A percentile compares a stretch with the other conserved stretches of the same genome.
Evolutionary conservation across 768 basidiomycete genomes (phyloP).

Genomic region (Phylloporus rhodoxanthus): DNA sequence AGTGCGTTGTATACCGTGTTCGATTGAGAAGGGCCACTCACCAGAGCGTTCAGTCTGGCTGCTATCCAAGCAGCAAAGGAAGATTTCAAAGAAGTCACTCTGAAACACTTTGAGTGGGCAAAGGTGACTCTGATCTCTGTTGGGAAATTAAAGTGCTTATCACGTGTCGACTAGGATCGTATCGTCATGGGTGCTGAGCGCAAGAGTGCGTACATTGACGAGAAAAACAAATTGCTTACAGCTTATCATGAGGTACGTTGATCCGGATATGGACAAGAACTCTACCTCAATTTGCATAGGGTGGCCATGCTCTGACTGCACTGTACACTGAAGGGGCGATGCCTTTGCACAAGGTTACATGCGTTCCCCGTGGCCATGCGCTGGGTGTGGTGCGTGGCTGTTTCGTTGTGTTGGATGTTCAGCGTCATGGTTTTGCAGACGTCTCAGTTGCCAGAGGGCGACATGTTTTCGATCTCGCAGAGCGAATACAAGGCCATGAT

Average conservation of each 20-base stretch:
- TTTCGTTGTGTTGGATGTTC: neutral
- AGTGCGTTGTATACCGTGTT: constrained; percentile 45
- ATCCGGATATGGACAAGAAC: neutral
- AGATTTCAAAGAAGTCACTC: constrained; percentile 58
- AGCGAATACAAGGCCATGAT: constrained; percentile 77
- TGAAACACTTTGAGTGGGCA: constrained; percentile 96
- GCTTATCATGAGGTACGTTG: constrained; percentile 87
- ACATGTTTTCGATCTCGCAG: constrained; percentile 63
- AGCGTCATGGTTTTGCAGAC: constrained; percentile 43
- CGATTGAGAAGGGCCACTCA: neutral
- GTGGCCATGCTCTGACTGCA: constrained; percentile 91
- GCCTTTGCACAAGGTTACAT: constrained; percentile 97
- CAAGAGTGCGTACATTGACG: constrained; percentile 82
- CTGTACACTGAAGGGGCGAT: constrained; percentile 92
- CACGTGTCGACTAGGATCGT: constrained; percentile 54
- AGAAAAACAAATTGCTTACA: constrained; percentile 80
- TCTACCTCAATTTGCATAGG: constrained; percentile 37
- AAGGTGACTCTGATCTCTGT: constrained; percentile 47
- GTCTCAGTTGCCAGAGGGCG: constrained; percentile 69
- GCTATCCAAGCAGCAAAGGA: constrained; percentile 94
- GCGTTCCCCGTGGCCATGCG: constrained; percentile 92
- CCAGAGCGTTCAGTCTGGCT: constrained; percentile 52
- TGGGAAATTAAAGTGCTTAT: neutral
- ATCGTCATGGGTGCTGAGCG: constrained; percentile 97
- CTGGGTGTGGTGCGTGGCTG: constrained; percentile 66